phyloP scores from a whole-genome alignment of 495 filamentous ascomycete species.

The Bryoglossum gracile region DNA sequence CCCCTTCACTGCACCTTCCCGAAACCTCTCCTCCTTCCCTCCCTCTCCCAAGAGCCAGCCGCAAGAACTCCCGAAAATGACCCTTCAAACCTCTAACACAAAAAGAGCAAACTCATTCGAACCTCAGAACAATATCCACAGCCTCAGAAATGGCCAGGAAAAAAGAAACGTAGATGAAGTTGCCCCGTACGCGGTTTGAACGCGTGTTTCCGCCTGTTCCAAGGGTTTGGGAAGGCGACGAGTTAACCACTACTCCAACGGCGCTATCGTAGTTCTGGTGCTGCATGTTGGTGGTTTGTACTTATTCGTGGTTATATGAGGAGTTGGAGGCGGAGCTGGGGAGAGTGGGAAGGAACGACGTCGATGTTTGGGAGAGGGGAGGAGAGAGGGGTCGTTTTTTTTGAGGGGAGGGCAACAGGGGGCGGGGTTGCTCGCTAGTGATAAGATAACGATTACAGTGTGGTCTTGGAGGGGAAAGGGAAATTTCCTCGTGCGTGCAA shows the following conservation, averaged over 20 bases:
- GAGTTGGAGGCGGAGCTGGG: background rate
- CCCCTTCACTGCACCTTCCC: no score
- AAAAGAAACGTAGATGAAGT: no score
- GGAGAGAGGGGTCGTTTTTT: no score
- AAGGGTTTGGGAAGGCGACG: constrained; percentile 22
- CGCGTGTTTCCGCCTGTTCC: constrained; percentile 20
- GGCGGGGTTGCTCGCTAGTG: background rate
- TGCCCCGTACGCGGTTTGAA: constrained; percentile 22
- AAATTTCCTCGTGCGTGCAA: background rate
- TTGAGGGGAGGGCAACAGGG: background rate
- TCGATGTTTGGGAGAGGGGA: no score
- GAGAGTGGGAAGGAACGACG: no score
- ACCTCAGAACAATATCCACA: no score
- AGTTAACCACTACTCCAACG: constrained; percentile 26
- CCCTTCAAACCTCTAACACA: no score
- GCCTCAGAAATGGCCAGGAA: no score
- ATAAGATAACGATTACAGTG: background rate
- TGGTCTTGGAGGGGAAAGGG: background rate
- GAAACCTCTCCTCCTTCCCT: no score
- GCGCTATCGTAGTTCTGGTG: background rate
- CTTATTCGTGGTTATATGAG: background rate
- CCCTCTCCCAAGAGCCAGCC: no score
- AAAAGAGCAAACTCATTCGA: background rate
- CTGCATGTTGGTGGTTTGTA: background rate
- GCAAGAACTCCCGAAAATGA: no score